These are phyloP conservation scores for Solanum paucissectum DNA, from an alignment of 257 asterid genomes.

Conservation along the genomic window DNA sequence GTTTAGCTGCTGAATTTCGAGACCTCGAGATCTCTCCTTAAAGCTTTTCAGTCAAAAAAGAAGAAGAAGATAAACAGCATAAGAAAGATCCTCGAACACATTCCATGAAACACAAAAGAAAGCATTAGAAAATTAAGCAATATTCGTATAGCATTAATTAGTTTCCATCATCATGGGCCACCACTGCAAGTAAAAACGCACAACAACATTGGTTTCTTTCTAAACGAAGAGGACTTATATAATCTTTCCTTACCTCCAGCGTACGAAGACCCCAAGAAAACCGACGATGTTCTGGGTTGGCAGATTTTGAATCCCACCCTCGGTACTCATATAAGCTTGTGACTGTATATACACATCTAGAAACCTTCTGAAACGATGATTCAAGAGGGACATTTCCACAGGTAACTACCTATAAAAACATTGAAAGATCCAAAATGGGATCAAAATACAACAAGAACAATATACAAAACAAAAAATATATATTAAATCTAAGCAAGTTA, in stretches of 20 bases:
- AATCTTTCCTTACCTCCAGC: conserved; percentile 42
- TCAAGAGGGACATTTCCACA: conserved; percentile 82
- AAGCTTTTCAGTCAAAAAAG: neutral
- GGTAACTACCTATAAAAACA: conserved; percentile 58
- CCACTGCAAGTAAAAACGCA: neutral
- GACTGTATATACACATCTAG: conserved; percentile 78
- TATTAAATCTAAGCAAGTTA: neutral
- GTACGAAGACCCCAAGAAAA: conserved; percentile 73
- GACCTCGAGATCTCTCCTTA: neutral
- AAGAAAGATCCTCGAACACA: neutral
- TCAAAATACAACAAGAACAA: neutral
- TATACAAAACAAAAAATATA: neutral
- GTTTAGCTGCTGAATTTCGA: neutral
- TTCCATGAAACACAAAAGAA: neutral
- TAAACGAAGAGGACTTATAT: neutral
- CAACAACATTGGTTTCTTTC: neutral
- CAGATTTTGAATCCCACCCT: conserved; percentile 74
- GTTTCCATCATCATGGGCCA: neutral
- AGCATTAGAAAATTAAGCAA: neutral
- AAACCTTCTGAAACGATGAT: conserved; percentile 77
- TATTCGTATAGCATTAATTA: neutral
- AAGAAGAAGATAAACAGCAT: neutral
- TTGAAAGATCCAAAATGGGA: neutral
- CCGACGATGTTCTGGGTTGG: conserved; percentile 64
- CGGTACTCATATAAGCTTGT: conserved; percentile 70